Evolutionary conservation across 345 rosid genomes (phyloP), one percentile per base, ranked within the genome.

Genomic region (Brassica incana): DNA sequence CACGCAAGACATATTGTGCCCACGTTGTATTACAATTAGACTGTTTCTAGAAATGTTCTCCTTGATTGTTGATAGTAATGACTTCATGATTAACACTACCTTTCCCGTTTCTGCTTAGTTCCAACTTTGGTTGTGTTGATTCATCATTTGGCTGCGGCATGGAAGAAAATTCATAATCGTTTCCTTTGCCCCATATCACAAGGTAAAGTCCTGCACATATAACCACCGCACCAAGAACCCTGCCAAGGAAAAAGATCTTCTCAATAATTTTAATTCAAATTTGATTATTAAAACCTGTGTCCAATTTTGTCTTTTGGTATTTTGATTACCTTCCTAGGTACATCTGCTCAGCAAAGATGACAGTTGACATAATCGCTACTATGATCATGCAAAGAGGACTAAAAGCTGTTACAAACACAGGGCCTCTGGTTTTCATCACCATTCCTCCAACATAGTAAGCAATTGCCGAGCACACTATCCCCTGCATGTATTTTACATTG

Each of bases 381-480:
- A 95, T 87, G 52, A 93, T 87, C 98, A 90, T 91, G 82, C 91
- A 69, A 0, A 95, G 78, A 5, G 98, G 98, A 80, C 74, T 87
- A 8, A 93, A 93, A 56, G 99, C 98, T 16, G 94, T 85, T 8
- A 95, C 94, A 68, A 92, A 95, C 36, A 95, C 99, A 0, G 99
- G 98, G 9, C 98, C 98, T 82, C 90, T 87, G 3, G 88, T 91
- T 74, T 87, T 86, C 97, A 90, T 93, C 61, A 91, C 83, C 40
- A 88, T 40, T 43, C 94, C 99, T 84, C 89, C 91, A 16, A 90
- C 73, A 85, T 91, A 93, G 71, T 91, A 95, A 71, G 92, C 85
- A 18, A 92, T 69, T 63, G 97, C 97, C 0, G 99, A 87, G 66
- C 97, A 90, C 35, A 92, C 69, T 56, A 92, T 71, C 2, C 99